Percentiles rank a stretch among this genome's conserved stretches.
These are phyloP conservation scores for Cystofilobasidium bisporidii DNA, from an alignment of 768 basidiomycete species.

Conservation along the genomic window DNA sequence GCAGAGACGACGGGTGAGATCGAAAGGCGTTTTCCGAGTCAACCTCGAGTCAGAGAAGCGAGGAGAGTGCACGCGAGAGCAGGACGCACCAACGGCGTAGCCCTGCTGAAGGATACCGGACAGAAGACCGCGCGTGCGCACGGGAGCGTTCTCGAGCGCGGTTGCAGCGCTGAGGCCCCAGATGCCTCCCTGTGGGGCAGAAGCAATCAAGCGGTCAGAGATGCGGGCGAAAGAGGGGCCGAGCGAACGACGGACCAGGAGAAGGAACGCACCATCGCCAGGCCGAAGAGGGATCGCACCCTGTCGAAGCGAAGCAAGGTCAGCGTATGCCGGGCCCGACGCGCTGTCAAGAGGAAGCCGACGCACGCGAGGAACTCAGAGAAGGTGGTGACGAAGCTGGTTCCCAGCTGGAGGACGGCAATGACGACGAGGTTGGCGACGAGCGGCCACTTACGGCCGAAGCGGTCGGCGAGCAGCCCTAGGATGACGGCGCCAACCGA, in stretches of 20 bases:
- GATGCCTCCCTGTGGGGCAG: conserved; percentile 47
- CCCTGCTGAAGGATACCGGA: conserved; percentile 81
- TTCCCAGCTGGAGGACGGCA: conserved; percentile 62
- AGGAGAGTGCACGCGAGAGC: not conserved
- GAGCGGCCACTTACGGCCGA: conserved; percentile 87
- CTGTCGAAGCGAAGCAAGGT: not conserved
- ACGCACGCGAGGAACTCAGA: conserved; percentile 57
- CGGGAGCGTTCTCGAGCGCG: conserved; percentile 79
- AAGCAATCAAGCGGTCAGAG: too few species aligned
- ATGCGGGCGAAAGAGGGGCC: too few species aligned
- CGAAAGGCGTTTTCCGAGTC: too few species aligned
- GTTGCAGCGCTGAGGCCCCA: conserved; percentile 54
- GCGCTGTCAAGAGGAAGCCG: not conserved
- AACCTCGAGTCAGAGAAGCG: too few species aligned
- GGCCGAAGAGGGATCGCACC: conserved; percentile 36
- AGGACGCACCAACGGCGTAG: conserved; percentile 57
- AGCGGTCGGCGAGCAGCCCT: conserved; percentile 60
- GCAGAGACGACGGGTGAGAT: too few species aligned
- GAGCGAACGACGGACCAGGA: too few species aligned
- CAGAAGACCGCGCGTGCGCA: conserved; percentile 72
- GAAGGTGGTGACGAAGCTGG: conserved; percentile 71
- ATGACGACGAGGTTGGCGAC: conserved; percentile 65
- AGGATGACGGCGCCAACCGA: conserved; percentile 59
- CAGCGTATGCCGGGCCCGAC: too few species aligned
- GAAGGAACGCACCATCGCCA: conserved; percentile 66